Evolutionary conservation across 2,329 filamentous ascomycete genomes (phyloP).

Genomic region (Botryosphaeria dothidea): DNA sequence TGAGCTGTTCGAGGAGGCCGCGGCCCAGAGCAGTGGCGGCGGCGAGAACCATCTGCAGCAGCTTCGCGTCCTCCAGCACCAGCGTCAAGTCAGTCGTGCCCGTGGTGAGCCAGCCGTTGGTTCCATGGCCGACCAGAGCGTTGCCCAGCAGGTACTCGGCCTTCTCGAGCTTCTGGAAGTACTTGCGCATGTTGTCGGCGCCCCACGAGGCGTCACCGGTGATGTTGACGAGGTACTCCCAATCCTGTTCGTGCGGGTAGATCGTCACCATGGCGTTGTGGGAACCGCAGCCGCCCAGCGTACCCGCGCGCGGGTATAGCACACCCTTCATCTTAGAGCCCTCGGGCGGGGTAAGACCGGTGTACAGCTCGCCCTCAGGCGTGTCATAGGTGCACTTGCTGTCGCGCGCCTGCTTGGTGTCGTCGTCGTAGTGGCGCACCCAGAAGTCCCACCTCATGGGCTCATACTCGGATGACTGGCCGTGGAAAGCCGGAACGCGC

Average conservation of each 20-base stretch:
- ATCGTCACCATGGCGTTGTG: constrained; percentile 65
- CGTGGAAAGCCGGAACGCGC: constrained; percentile 57
- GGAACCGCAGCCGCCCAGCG: constrained; percentile 59
- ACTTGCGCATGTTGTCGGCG: constrained; percentile 58
- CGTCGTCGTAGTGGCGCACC: constrained; percentile 60
- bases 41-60: constrained; percentile 54
- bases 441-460: constrained; percentile 65
- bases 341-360: constrained; percentile 54
- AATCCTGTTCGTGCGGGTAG: constrained; percentile 61
- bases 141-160: constrained; percentile 52
- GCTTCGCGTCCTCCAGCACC: constrained; percentile 53
- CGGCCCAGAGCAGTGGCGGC: constrained; percentile 53
- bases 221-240: constrained; percentile 56
- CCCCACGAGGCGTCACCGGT: constrained; percentile 64
- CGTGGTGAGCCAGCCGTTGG: constrained; percentile 47
- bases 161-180: constrained; percentile 57
- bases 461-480: constrained; percentile 56
- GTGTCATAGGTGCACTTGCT: constrained; percentile 61
- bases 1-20: constrained; percentile 35
- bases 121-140: constrained; percentile 13
- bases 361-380: constrained; percentile 53
- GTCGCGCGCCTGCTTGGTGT: constrained; percentile 56
- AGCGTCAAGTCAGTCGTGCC: constrained; percentile 53
- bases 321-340: constrained; percentile 57
- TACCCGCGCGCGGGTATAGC: constrained; percentile 59